Percentiles rank a stretch among this genome's conserved stretches.
Evolutionary conservation across 2,329 filamentous ascomycete species (phyloP).

Genomic region (Lecanicillium sp.): DNA sequence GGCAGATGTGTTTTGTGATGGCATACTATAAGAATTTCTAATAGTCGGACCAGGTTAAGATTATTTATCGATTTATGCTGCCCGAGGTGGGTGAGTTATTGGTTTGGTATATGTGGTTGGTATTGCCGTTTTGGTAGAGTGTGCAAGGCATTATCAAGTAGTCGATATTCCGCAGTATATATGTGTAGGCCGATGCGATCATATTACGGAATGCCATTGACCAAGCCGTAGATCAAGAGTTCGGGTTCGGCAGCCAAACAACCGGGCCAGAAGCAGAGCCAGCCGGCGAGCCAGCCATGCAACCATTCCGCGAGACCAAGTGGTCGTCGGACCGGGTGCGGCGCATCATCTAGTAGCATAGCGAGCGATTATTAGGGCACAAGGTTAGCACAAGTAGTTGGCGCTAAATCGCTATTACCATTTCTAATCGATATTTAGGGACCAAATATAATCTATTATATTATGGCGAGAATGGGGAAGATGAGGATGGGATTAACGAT

Average conservation of each 20-base stretch:
- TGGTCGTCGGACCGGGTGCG: too few relatives aligned
- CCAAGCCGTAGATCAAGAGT: too few relatives aligned
- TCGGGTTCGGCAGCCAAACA: too few relatives aligned
- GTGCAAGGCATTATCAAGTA: not conserved
- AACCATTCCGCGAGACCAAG: too few relatives aligned
- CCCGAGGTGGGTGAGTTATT: not conserved
- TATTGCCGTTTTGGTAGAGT: too few relatives aligned
- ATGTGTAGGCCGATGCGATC: not conserved
- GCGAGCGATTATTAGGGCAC: not conserved
- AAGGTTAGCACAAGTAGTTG: not conserved
- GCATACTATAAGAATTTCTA: constrained; percentile 2
- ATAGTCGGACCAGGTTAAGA: not conserved
- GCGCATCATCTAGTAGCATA: too few relatives aligned
- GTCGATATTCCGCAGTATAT: not conserved
- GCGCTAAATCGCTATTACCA: not conserved
- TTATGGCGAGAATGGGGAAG: too few relatives aligned
- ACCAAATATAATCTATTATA: too few relatives aligned
- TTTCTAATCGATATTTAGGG: not conserved
- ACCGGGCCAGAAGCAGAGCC: too few relatives aligned
- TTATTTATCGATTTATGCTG: not conserved
- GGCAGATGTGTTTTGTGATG: not conserved
- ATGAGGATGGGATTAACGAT: too few relatives aligned
- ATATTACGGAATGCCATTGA: not conserved
- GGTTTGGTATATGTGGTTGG: not conserved
- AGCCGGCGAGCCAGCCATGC: too few relatives aligned